Conservation (phyloP, 129 eudicot species). For the Ambrosia artemisiifolia region DNA sequence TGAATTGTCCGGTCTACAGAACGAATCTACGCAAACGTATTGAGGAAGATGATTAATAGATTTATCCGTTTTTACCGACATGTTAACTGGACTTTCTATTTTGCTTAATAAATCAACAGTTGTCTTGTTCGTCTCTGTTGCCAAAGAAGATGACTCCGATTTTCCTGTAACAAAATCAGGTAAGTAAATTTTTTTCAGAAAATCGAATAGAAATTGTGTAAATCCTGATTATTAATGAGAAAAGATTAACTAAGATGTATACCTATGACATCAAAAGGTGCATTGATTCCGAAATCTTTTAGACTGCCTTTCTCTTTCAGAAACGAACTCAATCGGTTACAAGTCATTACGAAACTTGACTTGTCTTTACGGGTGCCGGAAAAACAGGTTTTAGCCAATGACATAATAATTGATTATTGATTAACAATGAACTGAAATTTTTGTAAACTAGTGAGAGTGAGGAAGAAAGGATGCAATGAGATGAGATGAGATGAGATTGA, state of each 20-base stretch:
- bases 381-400: slow-evolving; percentile 8
- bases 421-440: no score
- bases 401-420: slow-evolving; percentile 31
- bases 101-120: slow-evolving; percentile 31
- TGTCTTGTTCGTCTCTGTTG: neutral
- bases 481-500: no score
- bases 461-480: no score
- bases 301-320: slow-evolving; percentile 54
- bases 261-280: slow-evolving; percentile 33
- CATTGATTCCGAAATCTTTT: slow-evolving; percentile 32
- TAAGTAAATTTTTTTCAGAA: neutral
- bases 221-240: neutral
- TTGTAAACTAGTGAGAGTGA: no score
- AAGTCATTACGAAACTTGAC: slow-evolving; percentile 6
- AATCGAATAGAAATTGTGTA: neutral
- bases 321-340: slow-evolving; percentile 47
- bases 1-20: slow-evolving; percentile 5
- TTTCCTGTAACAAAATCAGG: slow-evolving; percentile 25
- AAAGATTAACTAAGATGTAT: neutral
- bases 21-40: slow-evolving; percentile 3
- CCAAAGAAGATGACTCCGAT: slow-evolving; percentile 8
- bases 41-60: slow-evolving; percentile 25
- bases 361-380: no score
- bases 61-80: neutral
- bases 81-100: slow-evolving; percentile 12